Evolutionary conservation across 208 protist genomes (phyloP), one percentile per base, ranked within the genome.

Genomic region (Naegleria fowleri): DNA sequence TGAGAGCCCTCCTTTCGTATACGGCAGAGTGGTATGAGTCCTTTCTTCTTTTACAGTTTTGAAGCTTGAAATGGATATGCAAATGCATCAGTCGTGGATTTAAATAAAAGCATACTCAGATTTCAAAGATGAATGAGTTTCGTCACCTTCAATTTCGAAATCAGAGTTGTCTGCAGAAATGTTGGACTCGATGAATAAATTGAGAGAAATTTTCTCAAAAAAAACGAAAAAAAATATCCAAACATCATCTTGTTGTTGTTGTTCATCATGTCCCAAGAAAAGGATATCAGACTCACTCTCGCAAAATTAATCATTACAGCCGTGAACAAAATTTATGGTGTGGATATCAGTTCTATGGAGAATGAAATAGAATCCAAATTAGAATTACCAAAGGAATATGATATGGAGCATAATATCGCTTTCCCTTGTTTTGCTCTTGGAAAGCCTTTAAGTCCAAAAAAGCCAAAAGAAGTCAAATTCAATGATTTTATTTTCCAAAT

Each of bases 371-470:
- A 15, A 22, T 7, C 5, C 6, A 88, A 88, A 51, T 88, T 88
- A 25, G 85, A 88, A 58, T 15, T 40, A 58, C 85, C 85, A 58
- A 88, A 58, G 40, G 85, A 88, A 58, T 48, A 43, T 19, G 85
- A 88, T 38, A 58, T 88, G 41, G 9, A 59, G 33, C 85, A 88
- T 38, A 58, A 88, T 39, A 33, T 88, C 55, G 85, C 85, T 38
- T 88, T 88, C 22, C 85, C 85, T 39, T 51, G 41, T 39, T 58
- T 58, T n/a, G 16, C 16, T 58, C 16, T 88, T 0, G 39, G n/a
- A 39, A 51, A 88, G 41, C 19, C 22, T 58, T 58, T 88, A 29
- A 38, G 2, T 38, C 9, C 13, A 58, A 33, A 88, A 29, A 88
- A 88, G 41, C 39, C 39, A 59, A 29, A 48, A 88, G 41, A 88